These are phyloP conservation scores for Nepenthes mirabilis DNA, from an alignment of 148 eudicot species.

Conservation along the genomic window DNA sequence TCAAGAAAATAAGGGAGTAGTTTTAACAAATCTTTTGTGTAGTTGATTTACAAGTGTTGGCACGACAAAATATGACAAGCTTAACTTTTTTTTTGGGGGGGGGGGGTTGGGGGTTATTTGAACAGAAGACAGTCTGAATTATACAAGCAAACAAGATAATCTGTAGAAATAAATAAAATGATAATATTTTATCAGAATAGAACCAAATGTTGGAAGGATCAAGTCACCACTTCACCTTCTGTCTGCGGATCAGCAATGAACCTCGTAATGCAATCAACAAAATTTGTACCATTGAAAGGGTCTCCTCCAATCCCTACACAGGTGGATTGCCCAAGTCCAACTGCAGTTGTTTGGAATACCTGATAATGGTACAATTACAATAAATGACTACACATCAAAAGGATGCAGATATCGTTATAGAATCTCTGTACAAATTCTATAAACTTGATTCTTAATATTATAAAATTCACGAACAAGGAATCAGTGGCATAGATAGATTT, in stretches of 20 bases:
- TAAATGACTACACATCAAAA: background rate
- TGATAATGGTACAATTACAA: constrained; percentile 7
- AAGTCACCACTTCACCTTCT: constrained; percentile 42
- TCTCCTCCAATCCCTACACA: constrained; percentile 99
- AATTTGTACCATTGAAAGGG: constrained; percentile 98
- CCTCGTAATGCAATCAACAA: constrained; percentile 89
- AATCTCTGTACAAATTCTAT: background rate
- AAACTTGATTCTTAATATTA: too few species aligned
- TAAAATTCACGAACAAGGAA: too few species aligned
- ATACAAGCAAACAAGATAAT: too few species aligned
- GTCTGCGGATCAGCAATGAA: constrained; percentile 97
- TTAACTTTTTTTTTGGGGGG: too few species aligned
- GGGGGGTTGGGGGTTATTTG: too few species aligned
- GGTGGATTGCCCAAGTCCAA: constrained; percentile 97
- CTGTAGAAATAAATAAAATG: background rate
- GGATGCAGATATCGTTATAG: background rate
- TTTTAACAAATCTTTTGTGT: too few species aligned
- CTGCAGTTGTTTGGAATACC: constrained; percentile 98
- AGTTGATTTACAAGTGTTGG: too few species aligned
- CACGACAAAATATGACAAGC: too few species aligned
- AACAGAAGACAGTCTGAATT: too few species aligned
- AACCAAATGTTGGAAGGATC: background rate
- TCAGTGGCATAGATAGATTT: background rate
- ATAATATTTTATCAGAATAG: background rate
- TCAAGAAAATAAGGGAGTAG: too few species aligned